Conservation (phyloP, 305 asterid genomes). For the Fraxinus baroniana region DNA sequence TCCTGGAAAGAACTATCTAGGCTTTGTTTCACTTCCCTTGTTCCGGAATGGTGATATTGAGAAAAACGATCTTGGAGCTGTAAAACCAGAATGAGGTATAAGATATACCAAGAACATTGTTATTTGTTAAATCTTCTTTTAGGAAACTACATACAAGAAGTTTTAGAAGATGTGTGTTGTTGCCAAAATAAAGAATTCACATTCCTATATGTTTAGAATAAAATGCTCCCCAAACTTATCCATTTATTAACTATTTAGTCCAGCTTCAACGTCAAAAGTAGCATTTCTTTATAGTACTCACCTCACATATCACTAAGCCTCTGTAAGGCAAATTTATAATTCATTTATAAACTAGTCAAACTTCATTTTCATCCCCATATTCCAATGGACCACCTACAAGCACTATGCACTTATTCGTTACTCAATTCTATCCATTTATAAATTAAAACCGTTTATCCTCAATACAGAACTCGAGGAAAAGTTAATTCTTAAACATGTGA, state of each 20-base stretch:
- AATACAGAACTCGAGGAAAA: background rate
- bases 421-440: background rate
- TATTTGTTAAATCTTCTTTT: background rate
- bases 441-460: background rate
- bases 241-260: background rate
- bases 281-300: background rate
- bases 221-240: background rate
- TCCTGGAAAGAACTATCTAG: conserved; percentile 42
- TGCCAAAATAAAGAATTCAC: background rate
- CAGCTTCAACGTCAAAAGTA: background rate
- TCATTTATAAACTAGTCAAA: background rate
- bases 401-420: background rate
- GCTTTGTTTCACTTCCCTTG: conserved; percentile 87
- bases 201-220: background rate
- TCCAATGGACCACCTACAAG: background rate
- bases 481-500: background rate
- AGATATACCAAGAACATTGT: background rate
- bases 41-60: conserved; percentile 80
- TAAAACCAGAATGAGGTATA: conserved; percentile 14
- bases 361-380: background rate
- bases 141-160: background rate
- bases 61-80: conserved; percentile 90
- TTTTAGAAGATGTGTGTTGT: background rate
- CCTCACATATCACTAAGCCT: background rate
- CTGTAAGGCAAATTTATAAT: background rate